Conservation (phyloP, 257 asterid species). For the Scutellaria minor region DNA sequence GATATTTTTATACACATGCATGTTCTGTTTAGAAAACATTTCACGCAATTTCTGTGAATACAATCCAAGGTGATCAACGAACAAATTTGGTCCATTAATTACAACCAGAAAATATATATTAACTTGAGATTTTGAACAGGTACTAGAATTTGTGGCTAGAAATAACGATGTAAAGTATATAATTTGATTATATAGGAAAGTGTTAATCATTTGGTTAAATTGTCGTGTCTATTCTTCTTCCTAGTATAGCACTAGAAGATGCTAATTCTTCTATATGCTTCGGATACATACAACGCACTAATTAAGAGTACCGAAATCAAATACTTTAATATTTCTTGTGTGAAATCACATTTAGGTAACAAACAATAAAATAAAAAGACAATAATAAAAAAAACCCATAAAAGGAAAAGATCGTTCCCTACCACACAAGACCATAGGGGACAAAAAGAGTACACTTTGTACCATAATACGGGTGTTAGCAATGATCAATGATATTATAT, state of each 20-base stretch:
- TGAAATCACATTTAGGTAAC: slow-evolving; percentile 38
- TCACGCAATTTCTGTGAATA: not conserved
- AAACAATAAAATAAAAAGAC: slow-evolving; percentile 12
- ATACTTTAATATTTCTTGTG: slow-evolving; percentile 12
- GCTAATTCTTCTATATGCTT: slow-evolving; percentile 14
- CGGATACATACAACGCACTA: not conserved
- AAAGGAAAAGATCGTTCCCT: slow-evolving; percentile 36
- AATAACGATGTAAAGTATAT: not conserved
- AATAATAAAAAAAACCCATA: slow-evolving; percentile 7
- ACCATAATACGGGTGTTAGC: slow-evolving; percentile 23
- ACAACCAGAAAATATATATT: not conserved
- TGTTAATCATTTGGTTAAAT: slow-evolving; percentile 14
- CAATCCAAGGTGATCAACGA: not conserved
- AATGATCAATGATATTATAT: slow-evolving; percentile 15
- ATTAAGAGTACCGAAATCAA: slow-evolving; percentile 8
- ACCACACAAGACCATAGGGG: slow-evolving; percentile 30
- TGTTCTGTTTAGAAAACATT: not conserved
- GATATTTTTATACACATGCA: too few species aligned
- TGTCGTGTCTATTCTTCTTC: not conserved
- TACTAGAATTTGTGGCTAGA: slow-evolving; percentile 15
- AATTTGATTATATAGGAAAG: not conserved
- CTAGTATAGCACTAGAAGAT: slow-evolving; percentile 24
- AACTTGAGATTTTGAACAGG: not conserved
- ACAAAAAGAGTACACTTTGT: slow-evolving; percentile 34
- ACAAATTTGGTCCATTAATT: slow-evolving; percentile 10